Base-by-base conservation (phyloP, 2,329 filamentous ascomycete species). In the Trichoderma hamatum region DNA sequence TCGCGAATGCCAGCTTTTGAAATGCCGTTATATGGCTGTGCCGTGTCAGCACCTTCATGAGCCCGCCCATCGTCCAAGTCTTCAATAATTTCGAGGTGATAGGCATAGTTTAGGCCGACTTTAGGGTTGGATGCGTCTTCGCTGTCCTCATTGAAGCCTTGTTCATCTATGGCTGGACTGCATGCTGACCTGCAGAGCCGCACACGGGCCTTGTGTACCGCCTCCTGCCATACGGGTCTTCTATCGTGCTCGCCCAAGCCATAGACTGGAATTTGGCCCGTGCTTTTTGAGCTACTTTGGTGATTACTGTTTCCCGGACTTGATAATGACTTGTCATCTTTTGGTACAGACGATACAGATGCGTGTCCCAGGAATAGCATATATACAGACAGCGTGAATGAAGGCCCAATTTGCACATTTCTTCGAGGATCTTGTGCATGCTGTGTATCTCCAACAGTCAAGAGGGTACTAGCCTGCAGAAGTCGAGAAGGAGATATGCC, bases 321-420 rank as follows among this genome's bases (percentile, higher is more conserved):
- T 13, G 34, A n/a, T 19, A 51, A 43, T 21, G n/a, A 19, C 6
- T 52, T 21, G 1, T 49, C 62, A 7, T 24, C 28, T 11, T 59
- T 46, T 9, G 55, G 6, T 5, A 46, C 10, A 43, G 68, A 16
- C 24, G 55, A 16, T 32, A 55, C 28, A 10, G 83, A 82, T 3
- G 90, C 83, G 78, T 98, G 94, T 1, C 93, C 92, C 2, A 90
- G 85, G 75, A 98, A 99, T 0, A 98, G 86, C 94, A 98, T 97
- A 79, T 98, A 99, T 73, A 98, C 82, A 0, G 94, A 97, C 9
- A 98, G 79, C 0, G 88, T 91, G 75, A 97, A 98, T 0, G 90
- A 88, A 0, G 95, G 94, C 0, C 96, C 96, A 70, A 98, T 91
- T 76, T 97, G 94, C 56, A 93, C 89, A 0, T 90, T 85, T 11